These are phyloP conservation scores for Aspergillus quadricinctus DNA, from an alignment of 2,329 filamentous ascomycete species.

Conservation along the genomic window DNA sequence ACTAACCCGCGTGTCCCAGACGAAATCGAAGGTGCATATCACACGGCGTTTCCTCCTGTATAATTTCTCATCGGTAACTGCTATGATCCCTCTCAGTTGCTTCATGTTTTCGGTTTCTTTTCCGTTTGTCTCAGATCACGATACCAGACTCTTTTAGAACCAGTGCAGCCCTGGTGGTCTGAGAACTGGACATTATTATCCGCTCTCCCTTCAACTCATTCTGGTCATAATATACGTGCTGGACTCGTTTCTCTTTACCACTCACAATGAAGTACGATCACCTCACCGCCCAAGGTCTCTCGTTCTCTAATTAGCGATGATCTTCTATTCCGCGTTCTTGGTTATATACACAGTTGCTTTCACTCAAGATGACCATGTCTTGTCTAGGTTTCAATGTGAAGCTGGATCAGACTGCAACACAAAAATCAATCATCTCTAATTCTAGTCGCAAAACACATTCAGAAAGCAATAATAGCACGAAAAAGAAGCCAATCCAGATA, in stretches of 20 bases:
- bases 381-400: neutral
- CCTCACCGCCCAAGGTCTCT: neutral
- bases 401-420: neutral
- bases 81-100: too few relatives aligned
- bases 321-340: neutral
- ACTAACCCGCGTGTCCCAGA: conserved; percentile 23
- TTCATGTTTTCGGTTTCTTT: conserved; percentile 2
- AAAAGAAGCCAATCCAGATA: neutral
- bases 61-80: conserved; percentile 4
- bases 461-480: neutral
- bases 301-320: neutral
- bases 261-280: neutral
- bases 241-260: neutral
- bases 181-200: neutral
- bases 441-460: neutral
- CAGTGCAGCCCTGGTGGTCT: neutral
- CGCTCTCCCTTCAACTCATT: neutral
- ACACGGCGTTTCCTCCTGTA: conserved; percentile 36
- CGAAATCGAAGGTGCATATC: conserved; percentile 41
- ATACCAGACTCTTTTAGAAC: neutral
- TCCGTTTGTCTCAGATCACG: conserved; percentile 7
- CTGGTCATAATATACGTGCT: neutral
- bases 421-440: neutral
- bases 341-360: neutral
- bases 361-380: neutral